Percentiles rank a stretch among this genome's conserved stretches.
Conservation (phyloP, 1,139 yeast genomes). For the Candida gigantensis region DNA sequence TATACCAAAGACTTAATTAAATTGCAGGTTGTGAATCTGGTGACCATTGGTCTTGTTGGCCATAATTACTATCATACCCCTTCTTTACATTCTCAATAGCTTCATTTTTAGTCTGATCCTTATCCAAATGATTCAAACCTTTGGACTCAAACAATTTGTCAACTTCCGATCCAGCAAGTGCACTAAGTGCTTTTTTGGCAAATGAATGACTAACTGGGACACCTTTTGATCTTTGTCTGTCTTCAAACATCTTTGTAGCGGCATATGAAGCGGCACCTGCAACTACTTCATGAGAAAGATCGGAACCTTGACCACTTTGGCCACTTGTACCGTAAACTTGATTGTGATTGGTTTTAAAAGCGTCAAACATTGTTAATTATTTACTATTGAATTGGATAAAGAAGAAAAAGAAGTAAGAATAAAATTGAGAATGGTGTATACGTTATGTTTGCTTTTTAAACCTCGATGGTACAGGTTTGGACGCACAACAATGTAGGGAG, state of each 20-base stretch:
- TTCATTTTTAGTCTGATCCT: slow-evolving; percentile 25
- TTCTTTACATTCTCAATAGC: slow-evolving; percentile 23
- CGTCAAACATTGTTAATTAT: slow-evolving; percentile 21
- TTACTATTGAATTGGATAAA: background rate
- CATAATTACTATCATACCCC: slow-evolving; percentile 31
- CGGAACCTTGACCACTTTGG: slow-evolving; percentile 26
- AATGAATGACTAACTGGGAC: slow-evolving; percentile 33
- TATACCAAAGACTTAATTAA: too few relatives aligned
- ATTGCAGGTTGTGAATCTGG: slow-evolving; percentile 31
- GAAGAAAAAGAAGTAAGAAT: background rate
- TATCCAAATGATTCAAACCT: slow-evolving; percentile 36
- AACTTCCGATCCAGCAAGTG: slow-evolving; percentile 35
- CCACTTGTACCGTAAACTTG: slow-evolving; percentile 29
- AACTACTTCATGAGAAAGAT: slow-evolving; percentile 32
- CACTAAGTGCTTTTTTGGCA: slow-evolving; percentile 32
- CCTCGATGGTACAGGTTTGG: too few relatives aligned
- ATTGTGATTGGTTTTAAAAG: slow-evolving; percentile 47
- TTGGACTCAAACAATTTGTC: slow-evolving; percentile 37
- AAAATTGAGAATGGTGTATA: too few relatives aligned
- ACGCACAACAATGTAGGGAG: too few relatives aligned
- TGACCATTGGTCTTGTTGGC: slow-evolving; percentile 27
- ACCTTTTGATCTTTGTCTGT: slow-evolving; percentile 34
- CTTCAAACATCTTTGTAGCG: slow-evolving; percentile 34
- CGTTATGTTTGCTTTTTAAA: too few relatives aligned
- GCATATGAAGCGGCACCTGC: slow-evolving; percentile 40